These are phyloP conservation scores for Gynandropsis gynandra DNA, from an alignment of 345 rosid genomes.

Conservation along the genomic window DNA sequence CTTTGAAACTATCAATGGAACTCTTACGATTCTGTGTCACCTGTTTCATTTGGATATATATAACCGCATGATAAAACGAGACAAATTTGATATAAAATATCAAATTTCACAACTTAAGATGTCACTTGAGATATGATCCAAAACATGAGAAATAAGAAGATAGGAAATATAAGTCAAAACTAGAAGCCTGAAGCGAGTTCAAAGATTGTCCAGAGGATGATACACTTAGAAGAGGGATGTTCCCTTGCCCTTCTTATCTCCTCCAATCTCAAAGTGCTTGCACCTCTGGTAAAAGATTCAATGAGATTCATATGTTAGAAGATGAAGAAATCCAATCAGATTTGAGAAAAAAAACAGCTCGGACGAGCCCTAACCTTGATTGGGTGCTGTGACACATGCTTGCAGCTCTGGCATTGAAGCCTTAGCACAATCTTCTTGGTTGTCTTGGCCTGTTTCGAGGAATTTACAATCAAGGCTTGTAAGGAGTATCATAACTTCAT, in stretches of 20 bases:
- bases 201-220: neutral
- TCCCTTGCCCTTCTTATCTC: slow-evolving; percentile 61
- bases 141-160: no score
- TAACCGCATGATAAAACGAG: no score
- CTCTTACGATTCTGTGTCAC: no score
- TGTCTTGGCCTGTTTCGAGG: slow-evolving; percentile 42
- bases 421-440: no score
- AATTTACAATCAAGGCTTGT: neutral
- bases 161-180: neutral
- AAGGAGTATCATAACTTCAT: no score
- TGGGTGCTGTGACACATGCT: no score
- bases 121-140: no score
- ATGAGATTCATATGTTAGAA: neutral
- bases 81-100: no score
- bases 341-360: neutral
- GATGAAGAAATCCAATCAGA: neutral
- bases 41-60: no score
- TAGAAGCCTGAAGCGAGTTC: slow-evolving; percentile 6
- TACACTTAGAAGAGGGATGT: slow-evolving; percentile 40
- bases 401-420: no score
- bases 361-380: slow-evolving; percentile 35
- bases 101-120: no score
- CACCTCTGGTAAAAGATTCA: slow-evolving; percentile 33
- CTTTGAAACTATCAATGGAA: no score
- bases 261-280: slow-evolving; percentile 57